These are phyloP conservation scores for Aspergillus calidoustus DNA, from an alignment of 2,329 filamentous ascomycete genomes.

Conservation along the genomic window DNA sequence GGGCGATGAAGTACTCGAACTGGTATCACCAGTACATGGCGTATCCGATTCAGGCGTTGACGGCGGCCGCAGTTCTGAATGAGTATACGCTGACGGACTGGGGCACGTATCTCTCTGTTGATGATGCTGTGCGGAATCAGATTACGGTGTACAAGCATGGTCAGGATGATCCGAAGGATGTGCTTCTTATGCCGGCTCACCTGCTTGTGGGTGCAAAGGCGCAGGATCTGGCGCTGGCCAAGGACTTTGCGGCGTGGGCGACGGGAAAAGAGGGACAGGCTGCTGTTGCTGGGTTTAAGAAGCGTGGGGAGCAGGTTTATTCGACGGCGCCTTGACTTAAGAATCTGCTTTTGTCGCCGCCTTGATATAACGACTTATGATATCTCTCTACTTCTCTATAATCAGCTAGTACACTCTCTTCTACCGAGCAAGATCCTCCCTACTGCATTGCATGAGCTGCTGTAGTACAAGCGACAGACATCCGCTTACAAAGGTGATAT, in stretches of 20 bases:
- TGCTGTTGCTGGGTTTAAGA: slow-evolving; percentile 44
- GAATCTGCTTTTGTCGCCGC: too few relatives aligned
- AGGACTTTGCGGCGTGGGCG: slow-evolving; percentile 48
- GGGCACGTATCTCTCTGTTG: slow-evolving; percentile 51
- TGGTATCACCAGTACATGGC: slow-evolving; percentile 56
- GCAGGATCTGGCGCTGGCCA: slow-evolving; percentile 39
- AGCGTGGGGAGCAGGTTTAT: slow-evolving; percentile 45
- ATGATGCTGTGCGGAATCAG: slow-evolving; percentile 36
- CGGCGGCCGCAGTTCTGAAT: slow-evolving; percentile 45
- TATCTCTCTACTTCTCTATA: not conserved
- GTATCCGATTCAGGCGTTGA: slow-evolving; percentile 53
- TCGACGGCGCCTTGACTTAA: slow-evolving; percentile 36
- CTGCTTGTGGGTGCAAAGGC: slow-evolving; percentile 45
- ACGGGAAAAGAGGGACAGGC: slow-evolving; percentile 40
- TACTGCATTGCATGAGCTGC: not conserved
- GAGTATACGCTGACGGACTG: slow-evolving; percentile 56
- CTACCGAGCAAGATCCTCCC: not conserved
- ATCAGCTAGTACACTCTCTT: too few relatives aligned
- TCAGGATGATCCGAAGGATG: slow-evolving; percentile 43
- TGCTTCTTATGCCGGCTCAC: slow-evolving; percentile 51
- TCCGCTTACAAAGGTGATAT: too few relatives aligned
- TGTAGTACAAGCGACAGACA: too few relatives aligned
- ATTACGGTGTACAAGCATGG: slow-evolving; percentile 38
- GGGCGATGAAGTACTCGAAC: slow-evolving; percentile 49
- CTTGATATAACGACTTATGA: not conserved